Evolutionary conservation across 371 early-diverging fungal species (phyloP), one percentile per base, ranked within the genome.

Genomic region (Mucor saturninus): DNA sequence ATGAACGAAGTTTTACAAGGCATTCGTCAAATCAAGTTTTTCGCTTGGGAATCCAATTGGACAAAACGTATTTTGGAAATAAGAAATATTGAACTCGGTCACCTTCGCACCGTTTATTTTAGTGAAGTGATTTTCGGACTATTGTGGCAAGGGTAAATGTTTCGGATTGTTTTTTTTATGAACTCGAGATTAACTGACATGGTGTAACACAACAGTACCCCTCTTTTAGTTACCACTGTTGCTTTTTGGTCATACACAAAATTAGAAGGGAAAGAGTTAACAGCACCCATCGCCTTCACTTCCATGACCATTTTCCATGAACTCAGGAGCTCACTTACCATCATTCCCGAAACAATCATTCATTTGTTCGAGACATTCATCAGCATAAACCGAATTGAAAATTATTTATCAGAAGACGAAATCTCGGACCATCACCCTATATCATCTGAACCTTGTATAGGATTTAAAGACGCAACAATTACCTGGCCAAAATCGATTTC

Each of bases 381-480:
- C 15, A 81, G 82, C 69, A 56, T 82, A 2, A 55, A 71, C 3
- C 89, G 97, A 64, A 89, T 96, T 55, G 80, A 90, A 64, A 72
- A 69, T 15, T 88, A 90, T 46, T 77, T 97, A 61, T 71, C 81
- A 13, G 89, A 93, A 60, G 79, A 83, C 5, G 96, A 95, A 58
- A 72, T 95, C 3, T 6, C 26, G 5, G 21, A 21, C n/a, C 2
- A 35, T 5, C 9, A 13, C 21, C 21, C 21, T 21, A 21, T 21
- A 21, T 3, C 11, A 37, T 15, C 13, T 13, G 32, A 39, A 32
- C 15, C n/a, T 15, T 21, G 21, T 9, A 73, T 83, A 48, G 83
- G 81, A 5, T 77, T 77, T 56, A 65, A 74, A 56, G 62, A 73
- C 15, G 80, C 78, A 7, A 77, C 77, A 7, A 70, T 80, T 21